Evolutionary conservation across 2,329 filamentous ascomycete genomes (phyloP).

Genomic region (Colletotrichum godetiae): DNA sequence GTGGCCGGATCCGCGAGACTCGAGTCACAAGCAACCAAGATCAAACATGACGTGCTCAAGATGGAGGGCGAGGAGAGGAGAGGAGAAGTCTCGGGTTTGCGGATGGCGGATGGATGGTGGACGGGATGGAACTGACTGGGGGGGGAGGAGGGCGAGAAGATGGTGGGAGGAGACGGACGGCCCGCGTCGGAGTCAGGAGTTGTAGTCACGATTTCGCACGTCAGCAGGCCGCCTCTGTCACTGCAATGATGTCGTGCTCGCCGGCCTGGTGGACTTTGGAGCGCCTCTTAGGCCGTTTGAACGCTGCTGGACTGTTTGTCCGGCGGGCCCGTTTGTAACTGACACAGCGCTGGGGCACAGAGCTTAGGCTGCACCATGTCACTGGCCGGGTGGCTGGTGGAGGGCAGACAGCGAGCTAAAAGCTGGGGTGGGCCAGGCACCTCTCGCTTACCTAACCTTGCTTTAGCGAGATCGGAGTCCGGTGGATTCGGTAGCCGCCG

Average conservation of each 20-base stretch:
- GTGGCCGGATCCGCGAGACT: neutral
- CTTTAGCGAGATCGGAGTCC: conserved; percentile 18
- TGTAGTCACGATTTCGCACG: conserved; percentile 34
- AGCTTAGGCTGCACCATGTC: neutral
- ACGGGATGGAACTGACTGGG: neutral
- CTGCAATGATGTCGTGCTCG: conserved; percentile 33
- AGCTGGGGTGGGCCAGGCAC: neutral
- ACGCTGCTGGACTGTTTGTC: neutral
- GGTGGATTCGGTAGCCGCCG: neutral
- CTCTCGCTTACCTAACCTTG: too few species aligned
- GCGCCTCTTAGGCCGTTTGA: conserved; percentile 5
- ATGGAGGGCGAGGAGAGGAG: neutral
- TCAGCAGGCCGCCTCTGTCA: conserved; percentile 26
- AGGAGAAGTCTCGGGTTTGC: conserved; percentile 26
- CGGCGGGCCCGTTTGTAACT: neutral
- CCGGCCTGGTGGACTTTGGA: neutral
- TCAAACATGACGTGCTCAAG: conserved; percentile 8
- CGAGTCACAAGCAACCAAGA: neutral
- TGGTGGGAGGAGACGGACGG: conserved; percentile 12
- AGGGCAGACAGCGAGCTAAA: neutral
- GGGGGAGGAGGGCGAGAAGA: neutral
- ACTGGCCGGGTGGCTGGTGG: neutral
- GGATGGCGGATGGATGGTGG: neutral
- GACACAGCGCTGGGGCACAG: conserved; percentile 1
- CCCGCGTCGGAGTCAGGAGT: conserved; percentile 7